Evolutionary conservation across 129 eudicot species (phyloP).

Genomic region (Flaveria linearis): DNA sequence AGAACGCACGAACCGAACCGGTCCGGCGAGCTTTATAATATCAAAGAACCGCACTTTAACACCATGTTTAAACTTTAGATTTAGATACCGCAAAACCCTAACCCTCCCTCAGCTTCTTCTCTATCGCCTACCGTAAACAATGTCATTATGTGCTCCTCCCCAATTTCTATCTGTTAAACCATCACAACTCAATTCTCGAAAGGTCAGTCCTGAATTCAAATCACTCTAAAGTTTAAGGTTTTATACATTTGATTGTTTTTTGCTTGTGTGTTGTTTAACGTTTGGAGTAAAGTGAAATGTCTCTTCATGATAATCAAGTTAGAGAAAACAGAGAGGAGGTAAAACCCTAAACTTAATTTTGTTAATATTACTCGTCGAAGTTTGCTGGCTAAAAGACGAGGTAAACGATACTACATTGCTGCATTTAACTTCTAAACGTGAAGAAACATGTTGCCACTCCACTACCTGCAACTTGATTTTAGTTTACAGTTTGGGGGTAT

Average conservation of each 20-base stretch:
- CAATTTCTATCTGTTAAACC: constrained; percentile 18
- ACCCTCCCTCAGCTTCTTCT: not conserved
- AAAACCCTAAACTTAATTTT: not conserved
- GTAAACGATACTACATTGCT: too few species aligned
- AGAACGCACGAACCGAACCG: too few species aligned
- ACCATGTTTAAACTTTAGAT: not conserved
- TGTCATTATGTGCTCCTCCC: constrained; percentile 28
- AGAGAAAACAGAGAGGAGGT: not conserved
- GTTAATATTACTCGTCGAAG: not conserved
- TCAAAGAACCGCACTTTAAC: not conserved
- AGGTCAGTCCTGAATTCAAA: constrained; percentile 26
- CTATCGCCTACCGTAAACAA: constrained; percentile 9
- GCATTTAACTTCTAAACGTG: too few species aligned
- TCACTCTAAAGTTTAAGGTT: not conserved
- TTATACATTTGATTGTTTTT: constrained; percentile 8
- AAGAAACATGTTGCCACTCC: too few species aligned
- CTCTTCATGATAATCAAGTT: not conserved
- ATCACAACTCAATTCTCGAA: constrained; percentile 18
- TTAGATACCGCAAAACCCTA: constrained; percentile 8
- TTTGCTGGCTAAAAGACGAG: too few species aligned
- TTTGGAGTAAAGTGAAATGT: not conserved
- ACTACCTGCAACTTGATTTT: too few species aligned
- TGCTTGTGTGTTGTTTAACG: not conserved
- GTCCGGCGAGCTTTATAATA: too few species aligned
- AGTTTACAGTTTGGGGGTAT: too few species aligned